Percentiles rank a stretch among this genome's conserved stretches.
These are phyloP conservation scores for Drosera spatulata DNA, from an alignment of 179 eudicot genomes.

Conservation along the genomic window DNA sequence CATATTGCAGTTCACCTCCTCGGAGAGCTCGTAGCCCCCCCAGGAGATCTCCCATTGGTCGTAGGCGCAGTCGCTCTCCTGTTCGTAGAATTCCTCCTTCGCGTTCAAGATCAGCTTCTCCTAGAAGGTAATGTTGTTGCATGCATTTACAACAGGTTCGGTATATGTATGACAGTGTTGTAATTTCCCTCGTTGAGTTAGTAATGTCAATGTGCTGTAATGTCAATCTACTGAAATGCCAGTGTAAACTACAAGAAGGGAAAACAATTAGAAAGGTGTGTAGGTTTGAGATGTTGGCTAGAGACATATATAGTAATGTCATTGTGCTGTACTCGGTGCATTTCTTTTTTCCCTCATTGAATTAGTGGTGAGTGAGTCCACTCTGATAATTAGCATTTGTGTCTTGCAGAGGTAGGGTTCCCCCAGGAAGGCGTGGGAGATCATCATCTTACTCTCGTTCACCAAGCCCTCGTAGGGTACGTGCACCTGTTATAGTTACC, in stretches of 20 bases:
- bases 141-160: not conserved
- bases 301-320: too few relatives aligned
- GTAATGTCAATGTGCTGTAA: too few relatives aligned
- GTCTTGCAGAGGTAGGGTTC: slow-evolving; percentile 54
- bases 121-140: slow-evolving; percentile 46
- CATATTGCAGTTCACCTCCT: slow-evolving; percentile 52
- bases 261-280: too few relatives aligned
- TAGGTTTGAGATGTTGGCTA: too few relatives aligned
- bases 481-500: not conserved
- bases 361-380: too few relatives aligned
- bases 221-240: too few relatives aligned
- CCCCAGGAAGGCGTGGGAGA: slow-evolving; percentile 70
- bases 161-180: too few relatives aligned
- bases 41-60: slow-evolving; percentile 64
- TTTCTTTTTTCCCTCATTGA: not conserved
- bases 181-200: too few relatives aligned
- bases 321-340: not conserved
- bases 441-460: slow-evolving; percentile 79
- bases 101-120: slow-evolving; percentile 71
- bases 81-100: slow-evolving; percentile 57
- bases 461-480: slow-evolving; percentile 92
- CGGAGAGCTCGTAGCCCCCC: slow-evolving; percentile 67
- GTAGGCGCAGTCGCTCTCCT: slow-evolving; percentile 81
- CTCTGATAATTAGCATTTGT: slow-evolving; percentile 6
- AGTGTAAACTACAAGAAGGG: too few relatives aligned